Evolutionary conservation across 805 yeast genomes (phyloP), one percentile per base, ranked within the genome.

Genomic region (Ogataea glucozyma): DNA sequence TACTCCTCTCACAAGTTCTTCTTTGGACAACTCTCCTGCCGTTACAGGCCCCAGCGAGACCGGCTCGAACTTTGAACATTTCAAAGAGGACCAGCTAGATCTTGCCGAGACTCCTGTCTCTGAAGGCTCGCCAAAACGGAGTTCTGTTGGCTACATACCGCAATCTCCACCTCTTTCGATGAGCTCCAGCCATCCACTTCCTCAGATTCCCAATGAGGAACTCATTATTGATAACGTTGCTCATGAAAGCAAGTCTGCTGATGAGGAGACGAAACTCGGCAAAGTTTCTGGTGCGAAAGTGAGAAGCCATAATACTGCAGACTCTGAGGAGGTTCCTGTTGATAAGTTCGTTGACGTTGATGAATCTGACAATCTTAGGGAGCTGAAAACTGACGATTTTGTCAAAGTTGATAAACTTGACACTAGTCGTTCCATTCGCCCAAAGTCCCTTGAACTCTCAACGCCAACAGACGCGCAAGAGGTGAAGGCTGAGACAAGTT

Each of bases 401-500:
- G n/a, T n/a, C n/a, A n/a, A n/a, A n/a, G n/a, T n/a, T n/a, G n/a
- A n/a, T n/a, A n/a, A n/a, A n/a, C n/a, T n/a, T n/a, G n/a, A n/a
- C n/a, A n/a, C n/a, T n/a, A n/a, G n/a, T n/a, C n/a, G n/a, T n/a
- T n/a, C n/a, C n/a, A n/a, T n/a, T n/a, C n/a, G n/a, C n/a, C n/a
- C n/a, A n/a, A n/a, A n/a, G n/a, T n/a, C n/a, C n/a, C n/a, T n/a
- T n/a, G n/a, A n/a, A n/a, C n/a, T n/a, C n/a, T n/a, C n/a, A n/a
- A n/a, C n/a, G n/a, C n/a, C n/a, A n/a, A n/a, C n/a, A n/a, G n/a
- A n/a, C n/a, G n/a, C n/a, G n/a, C n/a, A 30, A 14, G 32, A 30
- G n/a, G n/a, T 30, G 21, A 30, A 6, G 16, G 21, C 22, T 3
- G 38, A 23, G 16, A 17, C 27, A 5, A 17, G 13, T 0, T 73